Evolutionary conservation across 1,139 yeast species (phyloP), one percentile per base, ranked within the genome.

Genomic region (Yamadazyma pseudoaaseri): DNA sequence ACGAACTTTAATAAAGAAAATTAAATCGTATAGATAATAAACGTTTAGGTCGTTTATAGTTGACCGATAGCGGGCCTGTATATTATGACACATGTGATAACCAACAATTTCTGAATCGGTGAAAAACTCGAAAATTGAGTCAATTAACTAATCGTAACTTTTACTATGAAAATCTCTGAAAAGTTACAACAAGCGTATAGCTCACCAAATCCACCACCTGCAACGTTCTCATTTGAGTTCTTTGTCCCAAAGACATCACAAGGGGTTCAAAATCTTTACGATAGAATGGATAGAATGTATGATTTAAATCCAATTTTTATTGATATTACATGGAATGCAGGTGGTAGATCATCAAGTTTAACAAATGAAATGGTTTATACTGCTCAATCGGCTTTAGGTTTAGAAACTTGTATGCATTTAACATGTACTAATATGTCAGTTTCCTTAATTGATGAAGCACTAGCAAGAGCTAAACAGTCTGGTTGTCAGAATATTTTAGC

Each of bases 281-380:
- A 92, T 58, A 76, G 98, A 57, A 92, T 92, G 94, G 97, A 92
- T 56, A 78, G 97, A 60, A 92, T 92, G 98, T 87, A 86, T 60
- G 90, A 86, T 47, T 70, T 90, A 51, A 83, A 84, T 44, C 98
- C 98, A 1, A 79, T 86, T 43, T 92, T 92, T 57, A 81, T 92
- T 41, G 98, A 92, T 56, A 86, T 92, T 44, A 92, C 98, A 1
- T 92, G 98, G 98, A 90, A 90, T 52, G 98, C 98, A 2, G 98
- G 98, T 27, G 97, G 97, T 6, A 72, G 90, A 39, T 65, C 85
- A 31, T 81, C 95, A 5, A 77, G 78, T 33, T 66, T 86, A 48
- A 85, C 97, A 27, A 83, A 86, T 36, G 97, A 90, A 50, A 84
- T 92, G 78, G 95, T 92, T 4, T 77, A 87, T 47, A 89, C 96